A percentile compares a stretch with the other conserved stretches of the same genome.
Conservation (phyloP, 2,329 filamentous ascomycete species). For the Zymoseptoria brevis region DNA sequence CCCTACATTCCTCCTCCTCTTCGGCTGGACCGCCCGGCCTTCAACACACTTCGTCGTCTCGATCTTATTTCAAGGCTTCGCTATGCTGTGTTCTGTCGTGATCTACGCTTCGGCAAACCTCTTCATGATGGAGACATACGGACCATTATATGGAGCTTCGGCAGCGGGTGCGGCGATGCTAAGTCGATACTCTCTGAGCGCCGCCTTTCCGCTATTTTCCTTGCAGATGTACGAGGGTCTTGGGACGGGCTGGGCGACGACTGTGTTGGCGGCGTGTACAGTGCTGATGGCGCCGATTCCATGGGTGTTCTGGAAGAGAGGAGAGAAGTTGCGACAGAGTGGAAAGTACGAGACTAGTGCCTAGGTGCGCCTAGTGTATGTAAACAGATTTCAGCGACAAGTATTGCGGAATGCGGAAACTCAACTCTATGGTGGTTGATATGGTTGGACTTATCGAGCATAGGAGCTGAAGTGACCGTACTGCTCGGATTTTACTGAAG, state of each 20-base stretch:
- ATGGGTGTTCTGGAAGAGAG: conserved; percentile 20
- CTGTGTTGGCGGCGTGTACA: conserved; percentile 31
- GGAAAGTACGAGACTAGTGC: conserved; percentile 9
- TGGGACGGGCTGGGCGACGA: conserved; percentile 36
- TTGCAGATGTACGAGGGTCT: conserved; percentile 33
- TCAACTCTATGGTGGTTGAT: background rate
- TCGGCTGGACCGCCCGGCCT: conserved; percentile 26
- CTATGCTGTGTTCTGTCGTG: conserved; percentile 15
- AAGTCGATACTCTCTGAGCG: conserved; percentile 26
- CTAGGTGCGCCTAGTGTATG: background rate
- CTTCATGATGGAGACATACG: conserved; percentile 36
- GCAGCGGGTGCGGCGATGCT: conserved; percentile 26
- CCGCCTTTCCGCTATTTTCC: conserved; percentile 35
- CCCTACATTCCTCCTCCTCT: conserved; percentile 30
- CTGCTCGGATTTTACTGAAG: background rate
- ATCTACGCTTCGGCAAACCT: conserved; percentile 31
- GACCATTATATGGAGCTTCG: conserved; percentile 31
- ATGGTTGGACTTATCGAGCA: background rate
- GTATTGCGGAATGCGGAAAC: background rate
- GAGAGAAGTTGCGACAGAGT: conserved; percentile 6
- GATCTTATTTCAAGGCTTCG: conserved; percentile 21
- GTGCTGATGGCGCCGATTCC: conserved; percentile 25
- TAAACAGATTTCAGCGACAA: background rate
- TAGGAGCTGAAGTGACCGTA: background rate
- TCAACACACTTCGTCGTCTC: conserved; percentile 35